Conservation (phyloP, 192 early-diverging fungal species). For the Glomus cerebriforme region DNA sequence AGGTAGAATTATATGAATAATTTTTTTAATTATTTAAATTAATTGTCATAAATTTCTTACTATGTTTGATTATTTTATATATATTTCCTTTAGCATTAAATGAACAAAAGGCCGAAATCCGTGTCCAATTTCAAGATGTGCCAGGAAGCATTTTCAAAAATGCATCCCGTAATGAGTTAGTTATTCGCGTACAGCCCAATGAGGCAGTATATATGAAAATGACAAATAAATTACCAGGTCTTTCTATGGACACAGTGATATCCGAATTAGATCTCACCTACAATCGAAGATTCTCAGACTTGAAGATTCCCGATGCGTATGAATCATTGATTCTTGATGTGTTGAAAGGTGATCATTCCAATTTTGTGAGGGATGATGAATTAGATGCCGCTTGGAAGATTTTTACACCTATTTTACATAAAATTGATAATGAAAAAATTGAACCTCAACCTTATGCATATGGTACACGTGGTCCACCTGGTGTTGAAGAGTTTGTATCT, state of each 20-base stretch:
- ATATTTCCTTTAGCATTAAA: conserved; percentile 62
- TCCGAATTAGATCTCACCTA: conserved; percentile 96
- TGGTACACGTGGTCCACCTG: conserved; percentile 82
- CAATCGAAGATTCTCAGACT: conserved; percentile 80
- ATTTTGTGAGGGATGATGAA: conserved; percentile 93
- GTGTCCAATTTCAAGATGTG: conserved; percentile 96
- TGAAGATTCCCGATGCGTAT: conserved; percentile 97
- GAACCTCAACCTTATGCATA: conserved; percentile 73
- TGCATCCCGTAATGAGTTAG: conserved; percentile 91
- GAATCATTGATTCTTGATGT: conserved; percentile 94
- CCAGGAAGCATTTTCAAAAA: conserved; percentile 77
- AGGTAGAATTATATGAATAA: conserved; percentile 49
- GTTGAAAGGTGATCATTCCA: conserved; percentile 89
- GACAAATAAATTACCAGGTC: conserved; percentile 92
- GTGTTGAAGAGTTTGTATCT: conserved; percentile 73
- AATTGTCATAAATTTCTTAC: no score
- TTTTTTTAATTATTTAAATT: not conserved
- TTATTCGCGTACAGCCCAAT: conserved; percentile 91
- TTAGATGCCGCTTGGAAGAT: conserved; percentile 97
- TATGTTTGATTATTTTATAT: conserved; percentile 42
- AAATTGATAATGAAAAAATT: conserved; percentile 57
- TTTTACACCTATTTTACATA: conserved; percentile 93
- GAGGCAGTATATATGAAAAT: conserved; percentile 98
- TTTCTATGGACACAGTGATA: conserved; percentile 80
- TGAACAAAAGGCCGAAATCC: conserved; percentile 91